A percentile compares a stretch with the other conserved stretches of the same genome.
phyloP scores from a whole-genome alignment of 1,284 basidiomycete genomes.

The Rhodotorula sp. region DNA sequence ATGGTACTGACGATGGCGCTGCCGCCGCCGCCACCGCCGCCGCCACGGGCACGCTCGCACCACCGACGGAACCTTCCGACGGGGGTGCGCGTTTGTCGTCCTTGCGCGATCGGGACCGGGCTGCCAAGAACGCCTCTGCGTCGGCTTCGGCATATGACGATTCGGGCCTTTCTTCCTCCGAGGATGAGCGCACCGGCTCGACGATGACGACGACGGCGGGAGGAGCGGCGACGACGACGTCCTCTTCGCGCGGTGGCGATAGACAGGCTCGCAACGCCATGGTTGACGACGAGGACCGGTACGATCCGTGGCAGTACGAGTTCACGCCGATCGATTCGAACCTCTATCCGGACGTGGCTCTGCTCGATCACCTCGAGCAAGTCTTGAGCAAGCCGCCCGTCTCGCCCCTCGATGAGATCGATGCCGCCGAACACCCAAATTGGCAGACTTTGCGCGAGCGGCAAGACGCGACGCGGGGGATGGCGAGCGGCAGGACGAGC shows the following conservation, averaged over 20 bases:
- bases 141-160: slow-evolving; percentile 7
- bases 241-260: background rate
- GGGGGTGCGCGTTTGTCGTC: slow-evolving; percentile 1
- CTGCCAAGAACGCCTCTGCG: background rate
- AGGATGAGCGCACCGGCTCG: background rate
- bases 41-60: background rate
- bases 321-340: slow-evolving; percentile 40
- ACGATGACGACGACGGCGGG: no score
- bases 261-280: background rate
- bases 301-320: slow-evolving; percentile 46
- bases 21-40: background rate
- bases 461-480: background rate
- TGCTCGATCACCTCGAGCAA: background rate
- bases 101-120: slow-evolving; percentile 1
- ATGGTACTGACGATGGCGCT: background rate
- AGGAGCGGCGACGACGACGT: background rate
- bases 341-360: slow-evolving; percentile 10
- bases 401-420: background rate
- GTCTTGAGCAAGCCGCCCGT: background rate
- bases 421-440: background rate
- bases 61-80: background rate
- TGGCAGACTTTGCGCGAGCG: slow-evolving; percentile 1
- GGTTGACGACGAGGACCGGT: slow-evolving; percentile 35
- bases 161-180: background rate
- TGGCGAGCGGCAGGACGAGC: background rate